These are phyloP conservation scores for Schizosaccharomyces lindneri DNA, from an alignment of 805 yeast species.

Conservation along the genomic window DNA sequence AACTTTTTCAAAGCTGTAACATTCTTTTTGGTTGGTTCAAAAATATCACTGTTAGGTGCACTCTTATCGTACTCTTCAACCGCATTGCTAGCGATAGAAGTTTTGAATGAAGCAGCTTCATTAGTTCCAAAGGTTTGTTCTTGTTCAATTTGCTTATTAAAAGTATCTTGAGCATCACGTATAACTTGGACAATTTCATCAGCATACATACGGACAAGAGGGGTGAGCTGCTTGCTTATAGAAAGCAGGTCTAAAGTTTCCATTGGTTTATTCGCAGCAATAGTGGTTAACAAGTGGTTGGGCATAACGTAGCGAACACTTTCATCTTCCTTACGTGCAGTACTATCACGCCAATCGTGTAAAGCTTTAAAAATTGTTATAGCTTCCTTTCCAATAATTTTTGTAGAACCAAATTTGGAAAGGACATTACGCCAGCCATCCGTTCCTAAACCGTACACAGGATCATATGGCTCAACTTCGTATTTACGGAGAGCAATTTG, in stretches of 20 bases:
- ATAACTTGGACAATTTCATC: conserved; percentile 2
- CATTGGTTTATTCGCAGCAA: conserved; percentile 34
- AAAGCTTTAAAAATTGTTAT: conserved; percentile 33
- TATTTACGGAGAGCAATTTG: conserved; percentile 58
- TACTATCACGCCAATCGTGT: conserved; percentile 58
- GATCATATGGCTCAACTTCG: conserved; percentile 47
- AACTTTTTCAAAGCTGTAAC: background rate
- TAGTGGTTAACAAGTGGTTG: conserved; percentile 41
- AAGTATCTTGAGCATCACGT: background rate
- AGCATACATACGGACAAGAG: conserved; percentile 3
- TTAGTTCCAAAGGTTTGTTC: background rate
- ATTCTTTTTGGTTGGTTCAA: background rate
- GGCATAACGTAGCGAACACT: conserved; percentile 65
- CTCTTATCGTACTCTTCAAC: background rate
- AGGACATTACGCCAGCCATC: conserved; percentile 34
- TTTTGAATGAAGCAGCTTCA: background rate
- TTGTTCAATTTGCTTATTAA: background rate
- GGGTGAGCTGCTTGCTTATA: conserved; percentile 8
- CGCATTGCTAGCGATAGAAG: background rate
- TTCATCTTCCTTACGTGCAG: conserved; percentile 62
- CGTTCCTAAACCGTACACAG: conserved; percentile 6
- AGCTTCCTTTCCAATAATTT: conserved; percentile 26
- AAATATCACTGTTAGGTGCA: background rate
- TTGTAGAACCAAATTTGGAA: conserved; percentile 36
- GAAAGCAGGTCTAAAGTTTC: conserved; percentile 28